phyloP scores from a whole-genome alignment of 108 stramenopile species.

The Seminavis robusta region DNA sequence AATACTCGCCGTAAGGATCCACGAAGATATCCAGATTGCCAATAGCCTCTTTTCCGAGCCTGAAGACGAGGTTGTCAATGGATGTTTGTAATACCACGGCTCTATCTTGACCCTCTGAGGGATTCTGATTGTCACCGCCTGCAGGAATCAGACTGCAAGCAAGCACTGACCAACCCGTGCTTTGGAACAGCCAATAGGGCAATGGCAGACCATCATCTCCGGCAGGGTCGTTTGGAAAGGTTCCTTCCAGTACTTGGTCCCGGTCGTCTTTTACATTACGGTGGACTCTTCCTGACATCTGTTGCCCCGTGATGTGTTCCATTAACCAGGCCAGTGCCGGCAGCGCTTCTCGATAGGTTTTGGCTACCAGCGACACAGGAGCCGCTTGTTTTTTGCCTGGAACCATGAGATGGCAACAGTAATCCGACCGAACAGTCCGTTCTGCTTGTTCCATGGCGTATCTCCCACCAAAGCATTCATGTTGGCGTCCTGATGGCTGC shows the following conservation, averaged over 20 bases:
- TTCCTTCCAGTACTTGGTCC: constrained; percentile 6
- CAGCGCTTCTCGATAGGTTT: constrained; percentile 17
- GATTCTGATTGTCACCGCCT: neutral
- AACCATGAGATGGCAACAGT: constrained; percentile 25
- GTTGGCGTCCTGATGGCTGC: constrained; percentile 3
- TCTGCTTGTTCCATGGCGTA: constrained; percentile 8
- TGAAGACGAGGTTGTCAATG: constrained; percentile 26
- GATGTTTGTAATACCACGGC: constrained; percentile 2
- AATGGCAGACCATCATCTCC: neutral
- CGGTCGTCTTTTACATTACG: constrained; percentile 17
- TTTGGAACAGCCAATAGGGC: constrained; percentile 15
- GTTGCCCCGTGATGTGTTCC: neutral
- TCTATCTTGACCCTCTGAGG: neutral
- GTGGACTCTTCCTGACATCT: constrained; percentile 9
- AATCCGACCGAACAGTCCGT: constrained; percentile 10
- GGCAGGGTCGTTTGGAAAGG: neutral
- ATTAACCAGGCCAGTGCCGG: constrained; percentile 25
- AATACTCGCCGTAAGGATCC: neutral
- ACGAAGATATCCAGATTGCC: constrained; percentile 11
- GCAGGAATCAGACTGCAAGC: neutral
- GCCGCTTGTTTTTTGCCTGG: constrained; percentile 32
- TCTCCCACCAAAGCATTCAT: constrained; percentile 22
- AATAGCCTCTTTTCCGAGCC: constrained; percentile 14
- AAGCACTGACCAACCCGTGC: neutral
- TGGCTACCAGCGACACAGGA: constrained; percentile 22